These are phyloP conservation scores for Phaeotremella fagi DNA, from an alignment of 768 basidiomycete species.

Conservation along the genomic window DNA sequence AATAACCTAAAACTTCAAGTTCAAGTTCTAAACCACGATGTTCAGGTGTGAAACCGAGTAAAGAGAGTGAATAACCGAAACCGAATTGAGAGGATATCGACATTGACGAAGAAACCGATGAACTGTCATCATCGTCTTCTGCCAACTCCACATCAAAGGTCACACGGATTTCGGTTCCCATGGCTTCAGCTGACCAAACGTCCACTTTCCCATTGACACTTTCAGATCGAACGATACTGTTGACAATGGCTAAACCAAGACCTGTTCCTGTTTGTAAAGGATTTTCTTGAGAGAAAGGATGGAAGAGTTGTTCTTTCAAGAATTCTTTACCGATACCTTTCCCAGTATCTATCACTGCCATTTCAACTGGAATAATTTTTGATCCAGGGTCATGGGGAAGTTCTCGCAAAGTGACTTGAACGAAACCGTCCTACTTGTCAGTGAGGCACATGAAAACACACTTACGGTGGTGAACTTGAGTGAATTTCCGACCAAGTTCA, in stretches of 20 bases:
- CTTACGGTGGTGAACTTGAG: constrained; percentile 81
- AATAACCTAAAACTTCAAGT: constrained; percentile 59
- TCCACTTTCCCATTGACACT: constrained; percentile 87
- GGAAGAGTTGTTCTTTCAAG: constrained; percentile 90
- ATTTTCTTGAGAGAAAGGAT: constrained; percentile 95
- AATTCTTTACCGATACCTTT: constrained; percentile 95
- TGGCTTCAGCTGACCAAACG: constrained; percentile 83
- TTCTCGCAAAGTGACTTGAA: constrained; percentile 77
- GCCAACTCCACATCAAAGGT: constrained; percentile 67
- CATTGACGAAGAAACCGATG: constrained; percentile 10
- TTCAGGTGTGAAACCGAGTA: constrained; percentile 65
- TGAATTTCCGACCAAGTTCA: constrained; percentile 93
- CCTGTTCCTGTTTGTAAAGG: constrained; percentile 89
- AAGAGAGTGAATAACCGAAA: constrained; percentile 53
- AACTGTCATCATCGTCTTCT: constrained; percentile 49
- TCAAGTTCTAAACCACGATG: constrained; percentile 67
- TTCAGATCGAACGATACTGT: constrained; percentile 79
- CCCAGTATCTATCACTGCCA: constrained; percentile 81
- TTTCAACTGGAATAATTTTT: constrained; percentile 67
- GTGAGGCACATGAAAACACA: not conserved
- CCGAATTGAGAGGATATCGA: constrained; percentile 17
- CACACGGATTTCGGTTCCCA: constrained; percentile 87
- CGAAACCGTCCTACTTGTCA: constrained; percentile 66
- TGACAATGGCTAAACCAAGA: constrained; percentile 89
- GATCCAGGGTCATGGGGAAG: constrained; percentile 56